Evolutionary conservation across 495 filamentous ascomycete species (phyloP).

Genomic region (Annulohypoxylon bovei): DNA sequence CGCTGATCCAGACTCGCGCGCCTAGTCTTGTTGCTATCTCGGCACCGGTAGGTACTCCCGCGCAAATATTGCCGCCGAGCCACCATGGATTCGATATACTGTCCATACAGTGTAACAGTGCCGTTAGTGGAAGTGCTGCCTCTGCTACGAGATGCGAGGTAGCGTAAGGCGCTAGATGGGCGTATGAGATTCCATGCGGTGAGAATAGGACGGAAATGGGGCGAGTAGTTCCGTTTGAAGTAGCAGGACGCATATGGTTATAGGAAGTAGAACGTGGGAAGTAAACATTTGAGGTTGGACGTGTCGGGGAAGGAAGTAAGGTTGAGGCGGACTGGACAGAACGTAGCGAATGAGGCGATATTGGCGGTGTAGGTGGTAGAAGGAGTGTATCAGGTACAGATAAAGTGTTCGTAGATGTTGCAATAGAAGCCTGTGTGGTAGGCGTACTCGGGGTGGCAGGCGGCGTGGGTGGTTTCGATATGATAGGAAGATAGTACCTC

Average conservation of each 20-base stretch:
- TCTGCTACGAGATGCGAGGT: slow-evolving; percentile 64
- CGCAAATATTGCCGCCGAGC: slow-evolving; percentile 69
- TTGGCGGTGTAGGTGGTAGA: slow-evolving; percentile 53
- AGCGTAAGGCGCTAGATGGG: slow-evolving; percentile 61
- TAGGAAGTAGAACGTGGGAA: slow-evolving; percentile 36
- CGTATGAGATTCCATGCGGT: slow-evolving; percentile 66
- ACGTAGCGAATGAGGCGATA: slow-evolving; percentile 46
- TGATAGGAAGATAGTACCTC: slow-evolving; percentile 15
- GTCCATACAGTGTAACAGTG: slow-evolving; percentile 72
- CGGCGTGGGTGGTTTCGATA: slow-evolving; percentile 43
- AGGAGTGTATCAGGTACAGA: slow-evolving; percentile 53
- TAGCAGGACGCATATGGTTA: slow-evolving; percentile 30
- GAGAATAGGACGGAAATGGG: slow-evolving; percentile 67
- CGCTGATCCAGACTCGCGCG: slow-evolving; percentile 69
- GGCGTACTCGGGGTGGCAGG: slow-evolving; percentile 47
- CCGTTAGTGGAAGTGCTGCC: slow-evolving; percentile 69
- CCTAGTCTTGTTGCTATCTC: slow-evolving; percentile 65
- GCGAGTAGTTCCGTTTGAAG: slow-evolving; percentile 25
- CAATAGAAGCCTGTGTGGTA: slow-evolving; percentile 39
- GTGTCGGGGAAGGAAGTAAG: slow-evolving; percentile 42
- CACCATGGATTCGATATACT: slow-evolving; percentile 69
- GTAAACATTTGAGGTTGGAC: background rate
- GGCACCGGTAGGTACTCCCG: slow-evolving; percentile 65
- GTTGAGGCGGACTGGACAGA: slow-evolving; percentile 48
- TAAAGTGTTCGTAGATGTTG: slow-evolving; percentile 58